phyloP scores from a whole-genome alignment of 257 asterid species.

The Marsdenia floribunda region DNA sequence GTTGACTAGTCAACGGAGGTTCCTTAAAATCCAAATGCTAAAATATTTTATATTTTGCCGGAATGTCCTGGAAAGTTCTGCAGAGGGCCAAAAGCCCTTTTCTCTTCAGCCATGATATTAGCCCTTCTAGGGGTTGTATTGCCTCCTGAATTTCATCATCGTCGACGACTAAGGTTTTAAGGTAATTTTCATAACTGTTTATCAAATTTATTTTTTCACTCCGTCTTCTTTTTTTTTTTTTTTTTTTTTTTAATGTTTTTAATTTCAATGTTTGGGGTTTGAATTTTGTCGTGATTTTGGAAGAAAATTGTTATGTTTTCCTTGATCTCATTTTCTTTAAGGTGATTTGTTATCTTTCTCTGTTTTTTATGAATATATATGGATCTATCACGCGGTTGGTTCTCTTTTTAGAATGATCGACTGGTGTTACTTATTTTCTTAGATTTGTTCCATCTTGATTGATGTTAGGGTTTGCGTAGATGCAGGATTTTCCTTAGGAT shows the following conservation, averaged over 20 bases:
- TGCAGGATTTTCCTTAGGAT: not conserved
- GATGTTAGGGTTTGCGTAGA: not conserved
- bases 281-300: not conserved
- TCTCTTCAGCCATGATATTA: not conserved
- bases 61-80: conserved; percentile 10
- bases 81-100: not conserved
- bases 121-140: not conserved
- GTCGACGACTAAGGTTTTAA: not conserved
- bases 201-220: not conserved
- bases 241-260: no score
- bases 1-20: not conserved
- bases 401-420: not conserved
- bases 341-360: not conserved
- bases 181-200: not conserved
- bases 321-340: not conserved
- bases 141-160: not conserved
- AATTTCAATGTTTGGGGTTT: not conserved
- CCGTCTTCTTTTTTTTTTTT: not conserved
- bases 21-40: not conserved
- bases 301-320: not conserved
- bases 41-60: no score
- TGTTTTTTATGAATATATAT: not conserved
- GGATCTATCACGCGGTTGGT: not conserved
- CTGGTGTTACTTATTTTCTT: not conserved
- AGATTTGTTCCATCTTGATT: not conserved